A percentile compares a stretch with the other conserved stretches of the same genome.
phyloP scores from a whole-genome alignment of 495 filamentous ascomycete species.

The Tuber magnatum region DNA sequence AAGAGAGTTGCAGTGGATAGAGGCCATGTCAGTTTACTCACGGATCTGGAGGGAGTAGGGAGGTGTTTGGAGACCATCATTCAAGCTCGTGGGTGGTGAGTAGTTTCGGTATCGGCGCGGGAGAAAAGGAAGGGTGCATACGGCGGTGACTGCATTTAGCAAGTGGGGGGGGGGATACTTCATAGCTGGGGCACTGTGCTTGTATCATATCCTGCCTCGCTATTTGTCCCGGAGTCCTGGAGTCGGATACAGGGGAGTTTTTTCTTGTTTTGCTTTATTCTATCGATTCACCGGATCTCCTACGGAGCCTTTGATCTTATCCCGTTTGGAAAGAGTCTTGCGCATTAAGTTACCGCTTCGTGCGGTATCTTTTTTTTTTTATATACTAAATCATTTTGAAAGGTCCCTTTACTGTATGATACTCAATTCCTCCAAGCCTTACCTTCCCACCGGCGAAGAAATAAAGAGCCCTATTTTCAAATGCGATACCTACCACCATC shows the following conservation, averaged over 20 bases:
- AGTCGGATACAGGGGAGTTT: background rate
- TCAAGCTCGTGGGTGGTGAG: slow-evolving; percentile 53
- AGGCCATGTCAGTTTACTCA: slow-evolving; percentile 78
- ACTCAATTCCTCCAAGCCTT: too few relatives aligned
- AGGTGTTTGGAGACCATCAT: slow-evolving; percentile 61
- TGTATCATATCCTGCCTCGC: background rate
- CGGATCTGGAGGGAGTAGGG: slow-evolving; percentile 77
- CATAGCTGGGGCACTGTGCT: background rate
- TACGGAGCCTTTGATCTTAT: background rate
- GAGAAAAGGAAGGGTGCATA: background rate
- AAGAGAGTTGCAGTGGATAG: slow-evolving; percentile 67
- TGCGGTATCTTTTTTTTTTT: too few relatives aligned
- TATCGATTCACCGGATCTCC: background rate
- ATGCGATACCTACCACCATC: too few relatives aligned
- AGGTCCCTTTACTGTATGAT: too few relatives aligned
- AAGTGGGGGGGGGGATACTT: background rate
- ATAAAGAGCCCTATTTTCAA: too few relatives aligned
- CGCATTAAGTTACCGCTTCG: too few relatives aligned
- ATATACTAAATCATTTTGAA: too few relatives aligned
- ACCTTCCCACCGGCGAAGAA: too few relatives aligned
- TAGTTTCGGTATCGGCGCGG: too few relatives aligned
- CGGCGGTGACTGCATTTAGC: background rate
- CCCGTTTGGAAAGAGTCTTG: too few relatives aligned
- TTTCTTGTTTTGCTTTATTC: background rate
- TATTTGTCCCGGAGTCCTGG: background rate